Conservation (phyloP, 176 grass and related monocot genomes). For the Alloteropsis semialata region DNA sequence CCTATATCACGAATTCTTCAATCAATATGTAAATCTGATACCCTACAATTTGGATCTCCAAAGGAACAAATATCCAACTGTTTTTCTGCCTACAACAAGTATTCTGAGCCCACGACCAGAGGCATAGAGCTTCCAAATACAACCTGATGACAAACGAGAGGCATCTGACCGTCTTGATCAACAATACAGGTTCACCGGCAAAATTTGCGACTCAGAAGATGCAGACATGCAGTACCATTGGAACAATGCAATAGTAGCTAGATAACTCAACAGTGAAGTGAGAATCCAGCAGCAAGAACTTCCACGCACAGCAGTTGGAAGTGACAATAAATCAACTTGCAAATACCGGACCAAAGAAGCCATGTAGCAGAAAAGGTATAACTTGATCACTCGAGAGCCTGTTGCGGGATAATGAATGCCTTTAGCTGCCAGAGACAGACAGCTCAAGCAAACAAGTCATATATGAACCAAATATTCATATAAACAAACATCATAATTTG, state of each 20-base stretch:
- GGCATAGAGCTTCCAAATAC: neutral
- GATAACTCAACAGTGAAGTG: neutral
- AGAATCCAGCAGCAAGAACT: neutral
- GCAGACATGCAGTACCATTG: neutral
- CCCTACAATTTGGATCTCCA: neutral
- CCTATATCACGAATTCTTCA: neutral
- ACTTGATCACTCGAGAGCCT: conserved; percentile 7
- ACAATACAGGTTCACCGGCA: neutral
- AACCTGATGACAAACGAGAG: neutral
- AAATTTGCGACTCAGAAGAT: neutral
- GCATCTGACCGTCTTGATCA: neutral
- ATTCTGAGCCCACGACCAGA: neutral
- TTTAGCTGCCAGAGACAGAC: conserved; percentile 20
- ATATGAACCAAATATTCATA: conserved; percentile 4
- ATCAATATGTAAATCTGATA: neutral
- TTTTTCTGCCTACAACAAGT: neutral
- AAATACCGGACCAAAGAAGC: neutral
- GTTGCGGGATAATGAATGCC: neutral
- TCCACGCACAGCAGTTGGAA: neutral
- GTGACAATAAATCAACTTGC: neutral
- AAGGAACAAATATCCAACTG: neutral
- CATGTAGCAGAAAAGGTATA: neutral
- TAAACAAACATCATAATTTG: neutral
- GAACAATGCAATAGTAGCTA: neutral
- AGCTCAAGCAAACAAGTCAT: conserved; percentile 34